These are phyloP conservation scores for Rhizophora mangle DNA, from an alignment of 345 rosid species.

Conservation along the genomic window DNA sequence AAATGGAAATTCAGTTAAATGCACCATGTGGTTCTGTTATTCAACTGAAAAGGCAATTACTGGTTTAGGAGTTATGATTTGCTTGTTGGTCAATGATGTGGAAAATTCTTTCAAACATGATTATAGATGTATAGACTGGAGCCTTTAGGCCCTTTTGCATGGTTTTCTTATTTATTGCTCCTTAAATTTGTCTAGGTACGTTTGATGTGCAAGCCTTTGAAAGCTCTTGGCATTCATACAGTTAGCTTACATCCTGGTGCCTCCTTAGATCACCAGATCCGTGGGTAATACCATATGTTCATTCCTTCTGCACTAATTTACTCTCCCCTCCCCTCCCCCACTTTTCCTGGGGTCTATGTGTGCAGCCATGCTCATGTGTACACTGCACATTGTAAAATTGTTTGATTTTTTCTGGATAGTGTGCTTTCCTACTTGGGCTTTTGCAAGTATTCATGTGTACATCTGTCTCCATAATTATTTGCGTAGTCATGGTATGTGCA, in stretches of 20 bases:
- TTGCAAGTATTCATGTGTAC: neutral
- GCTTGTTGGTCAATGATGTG: neutral
- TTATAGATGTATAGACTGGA: neutral
- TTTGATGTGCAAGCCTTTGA: slow-evolving; percentile 70
- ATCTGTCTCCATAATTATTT: neutral
- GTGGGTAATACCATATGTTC: slow-evolving; percentile 48
- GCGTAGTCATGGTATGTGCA: neutral
- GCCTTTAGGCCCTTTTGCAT: neutral
- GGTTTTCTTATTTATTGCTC: neutral
- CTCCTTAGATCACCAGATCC: slow-evolving; percentile 69
- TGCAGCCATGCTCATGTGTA: neutral
- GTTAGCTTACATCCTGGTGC: slow-evolving; percentile 83
- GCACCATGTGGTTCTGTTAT: neutral
- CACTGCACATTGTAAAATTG: neutral
- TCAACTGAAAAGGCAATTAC: neutral
- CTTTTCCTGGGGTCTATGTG: neutral
- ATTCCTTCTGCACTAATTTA: slow-evolving; percentile 3
- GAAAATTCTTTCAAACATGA: neutral
- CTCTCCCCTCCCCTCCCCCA: neutral
- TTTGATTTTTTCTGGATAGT: neutral
- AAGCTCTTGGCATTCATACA: slow-evolving; percentile 75
- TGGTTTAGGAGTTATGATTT: slow-evolving; percentile 5
- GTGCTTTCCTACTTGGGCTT: neutral
- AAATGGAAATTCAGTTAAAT: neutral
- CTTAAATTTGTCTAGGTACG: slow-evolving; percentile 53